A percentile compares a stretch with the other conserved stretches of the same genome.
Evolutionary conservation across 192 early-diverging fungal species (phyloP).

Genomic region (Haplosporangium gracile): DNA sequence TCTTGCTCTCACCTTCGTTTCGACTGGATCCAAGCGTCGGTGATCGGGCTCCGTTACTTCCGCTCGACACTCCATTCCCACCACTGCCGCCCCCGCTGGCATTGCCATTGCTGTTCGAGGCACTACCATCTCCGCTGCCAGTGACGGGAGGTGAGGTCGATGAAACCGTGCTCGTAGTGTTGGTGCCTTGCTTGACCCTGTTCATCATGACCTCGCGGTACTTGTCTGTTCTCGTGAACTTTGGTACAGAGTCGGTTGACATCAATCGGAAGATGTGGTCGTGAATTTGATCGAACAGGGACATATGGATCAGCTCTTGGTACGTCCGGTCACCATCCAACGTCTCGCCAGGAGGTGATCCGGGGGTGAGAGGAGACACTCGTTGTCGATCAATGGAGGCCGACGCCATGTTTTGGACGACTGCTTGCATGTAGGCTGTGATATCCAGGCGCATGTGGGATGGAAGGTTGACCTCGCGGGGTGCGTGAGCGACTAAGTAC

Average conservation of each 20-base stretch:
- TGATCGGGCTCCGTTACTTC: not conserved
- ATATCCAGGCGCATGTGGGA: slow-evolving; percentile 64
- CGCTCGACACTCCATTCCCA: slow-evolving; percentile 3
- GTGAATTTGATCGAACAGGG: slow-evolving; percentile 71
- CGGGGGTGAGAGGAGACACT: slow-evolving; percentile 30
- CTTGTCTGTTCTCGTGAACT: slow-evolving; percentile 74
- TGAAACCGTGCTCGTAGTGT: not conserved
- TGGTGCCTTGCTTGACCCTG: slow-evolving; percentile 34
- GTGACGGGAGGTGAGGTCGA: slow-evolving; percentile 3
- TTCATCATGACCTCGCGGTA: slow-evolving; percentile 59
- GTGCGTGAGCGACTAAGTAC: slow-evolving; percentile 59
- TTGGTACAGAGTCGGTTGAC: slow-evolving; percentile 83
- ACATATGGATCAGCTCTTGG: slow-evolving; percentile 44
- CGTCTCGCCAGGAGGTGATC: slow-evolving; percentile 27
- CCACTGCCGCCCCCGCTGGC: slow-evolving; percentile 4
- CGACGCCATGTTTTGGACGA: slow-evolving; percentile 58
- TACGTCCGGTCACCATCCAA: not conserved
- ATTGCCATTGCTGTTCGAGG: not conserved
- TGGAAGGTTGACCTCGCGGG: slow-evolving; percentile 67
- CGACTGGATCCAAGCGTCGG: slow-evolving; percentile 25
- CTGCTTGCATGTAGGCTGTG: slow-evolving; percentile 59
- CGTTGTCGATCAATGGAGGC: slow-evolving; percentile 14
- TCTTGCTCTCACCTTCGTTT: slow-evolving; percentile 50
- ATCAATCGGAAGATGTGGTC: slow-evolving; percentile 80
- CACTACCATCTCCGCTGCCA: not conserved